Percentiles rank a stretch among this genome's conserved stretches.
These are phyloP conservation scores for Xylaria grammica DNA, from an alignment of 495 filamentous ascomycete species.

Conservation along the genomic window DNA sequence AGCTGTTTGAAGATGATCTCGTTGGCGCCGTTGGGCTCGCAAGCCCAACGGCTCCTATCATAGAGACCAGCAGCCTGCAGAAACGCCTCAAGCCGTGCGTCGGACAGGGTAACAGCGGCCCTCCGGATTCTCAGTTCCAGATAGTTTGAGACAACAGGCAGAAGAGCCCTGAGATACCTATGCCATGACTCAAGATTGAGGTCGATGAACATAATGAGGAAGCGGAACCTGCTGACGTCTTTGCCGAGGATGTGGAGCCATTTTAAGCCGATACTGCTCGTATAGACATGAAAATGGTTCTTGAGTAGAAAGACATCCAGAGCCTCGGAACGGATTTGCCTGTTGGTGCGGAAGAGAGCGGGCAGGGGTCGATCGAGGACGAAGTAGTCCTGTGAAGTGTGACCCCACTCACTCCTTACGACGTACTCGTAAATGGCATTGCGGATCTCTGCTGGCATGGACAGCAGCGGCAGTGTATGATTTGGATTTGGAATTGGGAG, in stretches of 20 bases:
- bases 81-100: neutral
- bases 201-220: conserved; percentile 21
- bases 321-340: conserved; percentile 24
- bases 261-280: conserved; percentile 13
- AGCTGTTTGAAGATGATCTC: conserved; percentile 20
- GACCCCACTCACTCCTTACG: conserved; percentile 12
- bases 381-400: conserved; percentile 17
- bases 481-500: neutral
- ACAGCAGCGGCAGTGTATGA: conserved; percentile 2
- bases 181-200: conserved; percentile 11
- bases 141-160: conserved; percentile 1
- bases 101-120: conserved; percentile 7
- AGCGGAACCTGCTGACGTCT: conserved; percentile 21
- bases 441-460: conserved; percentile 20
- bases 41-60: conserved; percentile 7
- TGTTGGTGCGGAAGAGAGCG: conserved; percentile 23
- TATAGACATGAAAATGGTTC: conserved; percentile 25
- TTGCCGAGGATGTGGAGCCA: conserved; percentile 17
- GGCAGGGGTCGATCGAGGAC: conserved; percentile 21
- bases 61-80: conserved; percentile 7
- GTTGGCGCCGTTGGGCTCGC: neutral
- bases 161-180: conserved; percentile 14
- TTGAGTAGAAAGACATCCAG: conserved; percentile 22
- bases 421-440: conserved; percentile 16
- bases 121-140: conserved; percentile 17